A percentile compares a stretch with the other conserved stretches of the same genome.
Evolutionary conservation across 129 eudicot species (phyloP).

Genomic region (Arctium lappa): DNA sequence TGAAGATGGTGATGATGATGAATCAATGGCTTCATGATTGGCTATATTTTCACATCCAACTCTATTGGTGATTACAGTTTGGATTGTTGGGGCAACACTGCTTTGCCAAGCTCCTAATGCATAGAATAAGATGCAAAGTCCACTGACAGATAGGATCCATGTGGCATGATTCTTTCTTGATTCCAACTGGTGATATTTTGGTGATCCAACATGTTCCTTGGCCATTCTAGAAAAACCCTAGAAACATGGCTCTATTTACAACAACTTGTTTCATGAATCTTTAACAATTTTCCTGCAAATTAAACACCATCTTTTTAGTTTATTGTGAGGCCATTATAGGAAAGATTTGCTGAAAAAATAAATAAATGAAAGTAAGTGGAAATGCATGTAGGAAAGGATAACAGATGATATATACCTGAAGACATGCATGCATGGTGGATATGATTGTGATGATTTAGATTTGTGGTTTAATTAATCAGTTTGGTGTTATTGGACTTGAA

Average conservation of each 20-base stretch:
- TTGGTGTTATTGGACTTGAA: background rate
- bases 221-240: conserved; percentile 48
- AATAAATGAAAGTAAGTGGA: background rate
- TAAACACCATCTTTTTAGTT: background rate
- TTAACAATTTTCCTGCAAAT: background rate
- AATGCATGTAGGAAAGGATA: background rate
- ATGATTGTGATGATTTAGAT: background rate
- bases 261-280: background rate
- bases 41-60: conserved; percentile 54
- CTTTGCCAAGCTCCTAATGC: conserved; percentile 86
- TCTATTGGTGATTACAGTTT: conserved; percentile 35
- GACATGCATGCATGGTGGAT: background rate
- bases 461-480: background rate
- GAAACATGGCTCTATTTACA: background rate
- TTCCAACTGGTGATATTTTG: conserved; percentile 63
- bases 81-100: conserved; percentile 36
- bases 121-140: conserved; percentile 68
- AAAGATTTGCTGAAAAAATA: too few relatives aligned
- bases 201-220: conserved; percentile 69
- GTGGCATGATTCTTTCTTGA: conserved; percentile 58
- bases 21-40: background rate
- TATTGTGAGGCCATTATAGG: background rate
- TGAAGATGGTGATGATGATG: conserved; percentile 24
- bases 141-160: conserved; percentile 61
- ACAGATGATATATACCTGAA: background rate